Percentiles rank a stretch among this genome's conserved stretches.
phyloP scores from a whole-genome alignment of 2,329 filamentous ascomycete species.

The Acrocalymma vagum region DNA sequence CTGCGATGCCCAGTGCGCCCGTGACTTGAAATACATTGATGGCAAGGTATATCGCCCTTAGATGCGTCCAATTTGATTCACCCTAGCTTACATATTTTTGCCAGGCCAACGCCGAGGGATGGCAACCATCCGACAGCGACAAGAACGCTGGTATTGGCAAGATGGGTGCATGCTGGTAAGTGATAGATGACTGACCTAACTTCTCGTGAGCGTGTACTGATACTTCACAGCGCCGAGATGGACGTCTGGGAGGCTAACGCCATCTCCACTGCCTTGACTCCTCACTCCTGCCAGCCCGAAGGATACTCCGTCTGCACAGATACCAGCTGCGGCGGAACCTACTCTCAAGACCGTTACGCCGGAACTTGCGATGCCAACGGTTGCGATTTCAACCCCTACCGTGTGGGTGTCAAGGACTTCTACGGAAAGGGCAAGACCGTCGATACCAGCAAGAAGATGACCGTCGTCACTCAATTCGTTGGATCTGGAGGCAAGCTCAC shows the following conservation, averaged over 20 bases:
- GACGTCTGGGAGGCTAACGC: constrained; percentile 72
- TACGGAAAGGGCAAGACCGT: constrained; percentile 64
- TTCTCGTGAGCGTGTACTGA: neutral
- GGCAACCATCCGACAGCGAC: constrained; percentile 62
- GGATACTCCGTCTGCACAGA: constrained; percentile 63
- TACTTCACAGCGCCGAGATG: constrained; percentile 61
- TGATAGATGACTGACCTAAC: neutral
- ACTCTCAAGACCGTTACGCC: constrained; percentile 64
- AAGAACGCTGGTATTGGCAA: constrained; percentile 61
- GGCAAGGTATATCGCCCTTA: constrained; percentile 49
- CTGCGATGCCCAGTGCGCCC: constrained; percentile 46
- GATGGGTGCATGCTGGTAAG: constrained; percentile 67
- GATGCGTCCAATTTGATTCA: neutral
- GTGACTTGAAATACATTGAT: constrained; percentile 59
- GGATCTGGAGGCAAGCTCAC: constrained; percentile 49
- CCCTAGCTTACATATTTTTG: too few relatives aligned
- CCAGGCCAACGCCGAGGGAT: constrained; percentile 66
- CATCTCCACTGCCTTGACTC: constrained; percentile 69
- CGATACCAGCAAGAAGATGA: constrained; percentile 51
- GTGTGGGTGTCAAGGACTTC: constrained; percentile 69
- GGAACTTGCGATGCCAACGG: constrained; percentile 73
- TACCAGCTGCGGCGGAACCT: constrained; percentile 53
- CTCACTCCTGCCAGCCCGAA: constrained; percentile 67
- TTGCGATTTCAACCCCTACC: constrained; percentile 69
- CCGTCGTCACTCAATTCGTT: constrained; percentile 61